Base-by-base conservation (phyloP, 306 rosid species). In the Cucurbita maxima region DNA sequence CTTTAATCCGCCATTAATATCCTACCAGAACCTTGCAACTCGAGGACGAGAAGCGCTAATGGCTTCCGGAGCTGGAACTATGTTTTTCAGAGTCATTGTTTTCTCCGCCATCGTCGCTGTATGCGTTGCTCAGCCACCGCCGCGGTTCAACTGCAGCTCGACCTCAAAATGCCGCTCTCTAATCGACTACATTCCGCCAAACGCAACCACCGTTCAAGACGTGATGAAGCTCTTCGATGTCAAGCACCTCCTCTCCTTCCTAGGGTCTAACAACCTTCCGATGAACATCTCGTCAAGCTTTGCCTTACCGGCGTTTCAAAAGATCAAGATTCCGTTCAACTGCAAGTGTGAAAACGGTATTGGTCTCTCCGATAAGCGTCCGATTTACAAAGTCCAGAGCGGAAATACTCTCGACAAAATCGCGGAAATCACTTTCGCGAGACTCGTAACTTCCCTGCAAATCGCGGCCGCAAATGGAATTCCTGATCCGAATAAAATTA, bases 141-240 rank as follows among this genome's bases (percentile, higher is more conserved):
- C 76, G 11, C 15, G 9, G 0, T 88, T 92, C 88, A 77, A 44
- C 37, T 93, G 96, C 87, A 34, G 5, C 55, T 0, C 70, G 4
- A 5, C n/a, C n/a, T 3, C 75, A 47, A 77, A 78, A 61, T 93
- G 98, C 75, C 75, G 19, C 0, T 75, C 82, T 0, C 76, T 93
- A 8, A 53, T 87, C 8, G 89, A 81, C 71, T 93, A 86, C 85
- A 0, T 2, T 1, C 16, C 75, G 45, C 63, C 44, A 3, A 88
- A 93, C 83, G 12, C 34, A 43, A 93, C 96, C 57, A 81, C 84
- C 4, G 75, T 87, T 13, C 8, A 58, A 16, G 13, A 64, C 79
- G 83, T 93, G 80, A 55, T 62, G 71, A 61, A 45, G n/a, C 97
- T 90, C 60, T 94, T 90, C 92, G 77, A 78, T 79, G 77, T 94